A percentile compares a stretch with the other conserved stretches of the same genome.
These are phyloP conservation scores for Torulaspora quercuum DNA, from an alignment of 805 yeast genomes.

Conservation along the genomic window DNA sequence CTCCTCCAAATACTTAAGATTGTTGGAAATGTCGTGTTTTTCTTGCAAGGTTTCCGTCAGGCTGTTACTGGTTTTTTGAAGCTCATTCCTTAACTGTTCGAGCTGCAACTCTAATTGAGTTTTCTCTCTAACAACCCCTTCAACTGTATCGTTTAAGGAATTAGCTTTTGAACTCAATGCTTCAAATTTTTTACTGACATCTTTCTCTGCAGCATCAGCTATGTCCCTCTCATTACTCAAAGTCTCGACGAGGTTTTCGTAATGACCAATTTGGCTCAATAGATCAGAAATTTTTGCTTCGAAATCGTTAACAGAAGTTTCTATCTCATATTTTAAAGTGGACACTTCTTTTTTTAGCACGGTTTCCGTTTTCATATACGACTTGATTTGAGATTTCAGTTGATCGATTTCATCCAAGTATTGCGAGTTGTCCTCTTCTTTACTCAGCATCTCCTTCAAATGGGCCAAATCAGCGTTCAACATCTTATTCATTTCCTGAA, in stretches of 20 bases:
- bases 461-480: slow-evolving; percentile 56
- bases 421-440: slow-evolving; percentile 43
- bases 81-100: slow-evolving; percentile 43
- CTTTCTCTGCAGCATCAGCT: slow-evolving; percentile 42
- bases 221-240: slow-evolving; percentile 45
- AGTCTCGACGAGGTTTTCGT: slow-evolving; percentile 41
- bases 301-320: slow-evolving; percentile 45
- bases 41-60: slow-evolving; percentile 21
- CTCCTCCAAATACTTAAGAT: slow-evolving; percentile 29
- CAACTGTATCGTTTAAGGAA: slow-evolving; percentile 55
- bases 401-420: slow-evolving; percentile 50
- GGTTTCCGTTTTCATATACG: slow-evolving; percentile 61
- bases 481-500: slow-evolving; percentile 46
- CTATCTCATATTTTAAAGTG: slow-evolving; percentile 56
- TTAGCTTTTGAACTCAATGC: slow-evolving; percentile 51
- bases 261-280: slow-evolving; percentile 42
- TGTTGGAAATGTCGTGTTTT: slow-evolving; percentile 22
- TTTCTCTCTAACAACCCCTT: slow-evolving; percentile 59
- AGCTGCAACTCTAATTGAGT: slow-evolving; percentile 55
- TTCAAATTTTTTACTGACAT: slow-evolving; percentile 44
- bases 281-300: slow-evolving; percentile 39
- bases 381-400: slow-evolving; percentile 51
- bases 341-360: slow-evolving; percentile 62
- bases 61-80: slow-evolving; percentile 29
- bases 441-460: slow-evolving; percentile 45